Conservation (phyloP, 2,329 filamentous ascomycete genomes). For the Colletotrichum spinosum region DNA sequence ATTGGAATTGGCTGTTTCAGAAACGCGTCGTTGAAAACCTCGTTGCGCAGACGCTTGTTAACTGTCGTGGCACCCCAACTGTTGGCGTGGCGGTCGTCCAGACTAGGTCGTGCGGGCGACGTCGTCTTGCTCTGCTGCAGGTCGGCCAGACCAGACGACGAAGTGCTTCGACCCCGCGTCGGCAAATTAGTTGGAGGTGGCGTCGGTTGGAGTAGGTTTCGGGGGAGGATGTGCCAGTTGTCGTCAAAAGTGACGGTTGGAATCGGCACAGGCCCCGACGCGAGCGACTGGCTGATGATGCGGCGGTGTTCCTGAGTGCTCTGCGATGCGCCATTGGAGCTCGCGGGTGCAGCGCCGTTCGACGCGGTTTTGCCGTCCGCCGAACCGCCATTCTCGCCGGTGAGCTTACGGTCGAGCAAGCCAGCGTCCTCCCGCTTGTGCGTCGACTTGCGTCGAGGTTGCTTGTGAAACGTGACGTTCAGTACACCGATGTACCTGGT, state of each 20-base stretch:
- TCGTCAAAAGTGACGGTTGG: conserved; percentile 95
- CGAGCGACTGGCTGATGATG: conserved; percentile 80
- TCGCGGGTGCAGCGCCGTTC: background rate
- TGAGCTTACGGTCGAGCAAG: conserved; percentile 39
- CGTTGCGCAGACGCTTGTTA: conserved; percentile 87
- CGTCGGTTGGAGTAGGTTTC: conserved; percentile 79
- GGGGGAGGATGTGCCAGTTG: conserved; percentile 92
- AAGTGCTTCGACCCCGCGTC: conserved; percentile 50
- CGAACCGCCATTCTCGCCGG: conserved; percentile 18
- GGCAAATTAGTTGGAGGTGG: conserved; percentile 44
- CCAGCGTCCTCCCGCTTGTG: conserved; percentile 61
- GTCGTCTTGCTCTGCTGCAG: conserved; percentile 18
- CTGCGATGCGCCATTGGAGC: conserved; percentile 16
- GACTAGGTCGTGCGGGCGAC: conserved; percentile 49
- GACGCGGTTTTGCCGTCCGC: conserved; percentile 2
- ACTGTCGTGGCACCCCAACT: conserved; percentile 94
- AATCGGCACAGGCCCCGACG: conserved; percentile 72
- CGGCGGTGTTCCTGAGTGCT: conserved; percentile 48
- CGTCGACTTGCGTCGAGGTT: conserved; percentile 72
- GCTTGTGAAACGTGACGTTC: conserved; percentile 94
- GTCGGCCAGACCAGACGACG: conserved; percentile 44
- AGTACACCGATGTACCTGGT: conserved; percentile 95
- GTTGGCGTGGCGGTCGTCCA: conserved; percentile 69
- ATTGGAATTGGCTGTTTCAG: conserved; percentile 84
- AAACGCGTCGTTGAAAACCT: conserved; percentile 94